Base-by-base conservation (phyloP, 2,329 filamentous ascomycete species). In the Parastagonospora avenae region DNA sequence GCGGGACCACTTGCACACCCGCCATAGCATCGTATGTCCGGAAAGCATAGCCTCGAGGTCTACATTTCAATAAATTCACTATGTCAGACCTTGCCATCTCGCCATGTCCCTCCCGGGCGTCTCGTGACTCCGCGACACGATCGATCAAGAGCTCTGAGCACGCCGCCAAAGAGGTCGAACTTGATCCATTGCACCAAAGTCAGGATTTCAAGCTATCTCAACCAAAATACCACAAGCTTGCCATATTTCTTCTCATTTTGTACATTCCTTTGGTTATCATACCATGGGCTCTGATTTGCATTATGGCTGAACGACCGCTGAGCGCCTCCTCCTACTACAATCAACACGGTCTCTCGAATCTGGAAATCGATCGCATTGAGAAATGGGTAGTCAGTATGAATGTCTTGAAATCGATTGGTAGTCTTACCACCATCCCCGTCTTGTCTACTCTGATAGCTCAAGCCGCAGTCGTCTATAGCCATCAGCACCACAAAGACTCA, bases 221-320 rank as follows among this genome's bases (percentile, higher is more conserved):
- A 24, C 32, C 11, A 14, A 12, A 15, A 35, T 38, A 48, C 5
- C 46, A 32, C 19, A 48, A 31, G 5, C 19, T 5, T 8, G 16
- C 31, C 2, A 14, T 42, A 0, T 42, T 31, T 19, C 32, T 50
- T 5, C 36, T 46, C 24, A 19, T 29, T 11, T 2, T 46, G 0
- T 50, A 50, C 10, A 2, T 30, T 0, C 6, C 38, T 4, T 31
- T 50, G 1, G 6, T 50, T 0, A 28, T 42, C 1, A 14, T 46
- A 8, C 48, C 48, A 2, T 50, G 48, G 42, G 37, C 19, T 5
- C n/a, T 50, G 5, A 50, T 42, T 4, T 50, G 48, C 24, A n/a
- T 50, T 5, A 28, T 50, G 27, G 29, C 29, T 9, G 30, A 31
- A 0, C 48, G 31, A 14, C 48, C 48, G 11, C 4, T 42, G 1